A percentile compares a stretch with the other conserved stretches of the same genome.
Evolutionary conservation across 164 flowering plant genomes (phyloP).

Genomic region (Stephania yunnanensis): DNA sequence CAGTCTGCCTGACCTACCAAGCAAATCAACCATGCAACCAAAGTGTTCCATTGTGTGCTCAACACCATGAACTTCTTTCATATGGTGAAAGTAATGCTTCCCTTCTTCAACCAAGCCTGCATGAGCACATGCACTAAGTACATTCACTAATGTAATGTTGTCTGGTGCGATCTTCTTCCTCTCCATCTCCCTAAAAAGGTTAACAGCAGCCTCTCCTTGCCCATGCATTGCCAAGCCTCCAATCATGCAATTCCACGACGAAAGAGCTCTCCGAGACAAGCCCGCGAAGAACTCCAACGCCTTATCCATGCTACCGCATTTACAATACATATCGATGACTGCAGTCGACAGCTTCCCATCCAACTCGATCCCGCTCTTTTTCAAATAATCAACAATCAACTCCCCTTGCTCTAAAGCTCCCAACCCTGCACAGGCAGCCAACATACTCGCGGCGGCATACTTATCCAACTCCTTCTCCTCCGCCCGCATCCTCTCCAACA

Average conservation of each 20-base stretch:
- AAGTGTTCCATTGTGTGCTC: constrained; percentile 44
- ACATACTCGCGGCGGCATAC: constrained; percentile 49
- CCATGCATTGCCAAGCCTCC: constrained; percentile 18
- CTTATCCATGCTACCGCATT: constrained; percentile 54
- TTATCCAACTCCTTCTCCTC: constrained; percentile 41
- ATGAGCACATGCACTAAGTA: constrained; percentile 61
- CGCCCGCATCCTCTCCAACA: constrained; percentile 42
- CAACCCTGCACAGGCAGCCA: constrained; percentile 55
- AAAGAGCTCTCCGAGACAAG: constrained; percentile 34
- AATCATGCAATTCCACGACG: constrained; percentile 63
- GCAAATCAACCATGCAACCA: constrained; percentile 60
- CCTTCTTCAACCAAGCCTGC: constrained; percentile 60
- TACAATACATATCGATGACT: constrained; percentile 51
- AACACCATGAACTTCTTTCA: constrained; percentile 39
- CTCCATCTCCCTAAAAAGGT: constrained; percentile 13
- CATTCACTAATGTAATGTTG: constrained; percentile 12
- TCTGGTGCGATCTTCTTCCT: constrained; percentile 14
- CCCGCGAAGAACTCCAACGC: constrained; percentile 40
- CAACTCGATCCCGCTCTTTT: constrained; percentile 34
- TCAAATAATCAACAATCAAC: constrained; percentile 39
- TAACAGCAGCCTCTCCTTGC: constrained; percentile 13
- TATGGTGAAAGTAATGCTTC: constrained; percentile 31
- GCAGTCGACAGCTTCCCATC: constrained; percentile 25
- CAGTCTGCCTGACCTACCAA: constrained; percentile 49
- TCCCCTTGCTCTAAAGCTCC: constrained; percentile 55